Percentiles rank a stretch among this genome's conserved stretches.
Conservation (phyloP, 2,329 filamentous ascomycete genomes). For the Xenoacremonium recifei region DNA sequence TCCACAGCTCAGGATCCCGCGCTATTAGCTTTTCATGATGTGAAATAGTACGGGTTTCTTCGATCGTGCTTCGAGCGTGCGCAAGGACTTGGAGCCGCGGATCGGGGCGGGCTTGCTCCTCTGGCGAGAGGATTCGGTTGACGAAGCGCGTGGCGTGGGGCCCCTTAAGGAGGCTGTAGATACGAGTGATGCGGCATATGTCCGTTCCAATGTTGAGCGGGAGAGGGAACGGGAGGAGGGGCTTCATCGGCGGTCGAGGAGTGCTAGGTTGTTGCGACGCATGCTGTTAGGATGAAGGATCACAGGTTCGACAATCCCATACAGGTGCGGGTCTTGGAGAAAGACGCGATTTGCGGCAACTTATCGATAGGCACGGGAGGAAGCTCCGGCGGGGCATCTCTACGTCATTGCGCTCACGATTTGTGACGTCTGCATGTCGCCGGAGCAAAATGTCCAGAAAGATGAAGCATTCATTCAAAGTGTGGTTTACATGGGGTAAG, state of each 20-base stretch:
- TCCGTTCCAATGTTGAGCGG: slow-evolving; percentile 73
- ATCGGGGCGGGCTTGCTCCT: slow-evolving; percentile 29
- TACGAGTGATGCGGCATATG: slow-evolving; percentile 68
- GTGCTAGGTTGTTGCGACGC: not conserved
- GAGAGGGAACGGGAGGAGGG: slow-evolving; percentile 55
- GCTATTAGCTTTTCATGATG: slow-evolving; percentile 4
- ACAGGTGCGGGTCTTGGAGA: not conserved
- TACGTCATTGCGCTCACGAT: not conserved
- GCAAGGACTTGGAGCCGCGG: slow-evolving; percentile 14
- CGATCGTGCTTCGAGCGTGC: not conserved
- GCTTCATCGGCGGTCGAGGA: slow-evolving; percentile 24
- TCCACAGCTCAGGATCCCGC: slow-evolving; percentile 30
- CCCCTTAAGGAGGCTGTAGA: slow-evolving; percentile 55
- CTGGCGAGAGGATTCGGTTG: slow-evolving; percentile 43
- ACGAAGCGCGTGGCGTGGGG: slow-evolving; percentile 44
- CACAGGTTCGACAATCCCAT: not conserved
- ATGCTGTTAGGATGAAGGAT: not conserved
- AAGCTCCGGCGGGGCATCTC: slow-evolving; percentile 10
- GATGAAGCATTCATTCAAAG: too few relatives aligned
- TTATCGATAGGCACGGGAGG: slow-evolving; percentile 22
- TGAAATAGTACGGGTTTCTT: not conserved
- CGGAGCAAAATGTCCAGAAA: slow-evolving; percentile 10
- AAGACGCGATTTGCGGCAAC: slow-evolving; percentile 16
- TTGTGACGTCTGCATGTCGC: slow-evolving; percentile 9
- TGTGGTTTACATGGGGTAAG: too few relatives aligned